Evolutionary conservation across 2,329 filamentous ascomycete species (phyloP).

Genomic region (Epicoccum nigrum): DNA sequence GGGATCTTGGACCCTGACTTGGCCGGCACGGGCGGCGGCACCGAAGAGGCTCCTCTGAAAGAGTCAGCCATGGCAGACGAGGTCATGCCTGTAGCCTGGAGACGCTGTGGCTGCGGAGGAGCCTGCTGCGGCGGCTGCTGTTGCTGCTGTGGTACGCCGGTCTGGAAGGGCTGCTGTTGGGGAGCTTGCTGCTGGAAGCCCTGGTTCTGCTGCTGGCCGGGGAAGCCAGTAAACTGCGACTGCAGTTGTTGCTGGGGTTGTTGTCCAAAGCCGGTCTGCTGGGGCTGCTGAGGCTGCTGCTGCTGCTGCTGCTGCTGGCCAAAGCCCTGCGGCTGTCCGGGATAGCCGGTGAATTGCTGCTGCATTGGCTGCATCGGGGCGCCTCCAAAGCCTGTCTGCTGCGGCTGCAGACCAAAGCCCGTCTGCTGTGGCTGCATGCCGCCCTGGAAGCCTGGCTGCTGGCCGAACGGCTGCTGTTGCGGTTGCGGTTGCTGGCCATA

Average conservation of each 20-base stretch:
- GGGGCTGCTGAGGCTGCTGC: constrained; percentile 35
- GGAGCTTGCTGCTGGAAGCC: constrained; percentile 61
- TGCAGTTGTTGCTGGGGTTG: constrained; percentile 51
- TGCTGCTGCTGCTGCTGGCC: constrained; percentile 53
- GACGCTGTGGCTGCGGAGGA: constrained; percentile 52
- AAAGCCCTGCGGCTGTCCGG: constrained; percentile 54
- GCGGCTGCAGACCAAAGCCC: constrained; percentile 59
- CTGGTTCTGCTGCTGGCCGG: constrained; percentile 50
- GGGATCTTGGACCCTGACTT: constrained; percentile 78
- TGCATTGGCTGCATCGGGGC: constrained; percentile 59
- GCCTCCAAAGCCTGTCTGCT: constrained; percentile 64
- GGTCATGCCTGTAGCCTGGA: constrained; percentile 65
- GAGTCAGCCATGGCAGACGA: constrained; percentile 69
- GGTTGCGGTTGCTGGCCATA: constrained; percentile 53
- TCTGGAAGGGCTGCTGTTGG: constrained; percentile 49
- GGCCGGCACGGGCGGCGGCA: constrained; percentile 67
- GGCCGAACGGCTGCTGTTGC: constrained; percentile 53
- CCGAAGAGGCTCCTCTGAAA: constrained; percentile 54
- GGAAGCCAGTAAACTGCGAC: constrained; percentile 56
- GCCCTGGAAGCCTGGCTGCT: constrained; percentile 61
- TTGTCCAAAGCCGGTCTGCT: constrained; percentile 12
- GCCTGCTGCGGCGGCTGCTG: constrained; percentile 65
- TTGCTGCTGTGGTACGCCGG: constrained; percentile 59
- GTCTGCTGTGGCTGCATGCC: constrained; percentile 57
- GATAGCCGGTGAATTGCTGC: constrained; percentile 56